Conservation (phyloP, 208 protist genomes). For the Sergeia podlipaevii region DNA sequence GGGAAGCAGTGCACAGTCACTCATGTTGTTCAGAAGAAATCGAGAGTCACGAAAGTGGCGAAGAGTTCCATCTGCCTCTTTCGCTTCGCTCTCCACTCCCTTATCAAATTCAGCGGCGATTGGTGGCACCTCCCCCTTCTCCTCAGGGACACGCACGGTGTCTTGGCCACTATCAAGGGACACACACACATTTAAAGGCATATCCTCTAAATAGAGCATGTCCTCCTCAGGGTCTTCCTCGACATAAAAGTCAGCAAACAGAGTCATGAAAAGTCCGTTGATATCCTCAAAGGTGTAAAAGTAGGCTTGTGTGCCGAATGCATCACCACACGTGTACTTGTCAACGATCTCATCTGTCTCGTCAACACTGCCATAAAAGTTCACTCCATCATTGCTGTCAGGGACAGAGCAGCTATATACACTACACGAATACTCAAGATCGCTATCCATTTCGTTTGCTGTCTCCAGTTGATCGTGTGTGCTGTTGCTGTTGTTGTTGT, state of each 20-base stretch:
- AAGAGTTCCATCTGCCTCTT: not conserved
- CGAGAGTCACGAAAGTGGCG: slow-evolving; percentile 31
- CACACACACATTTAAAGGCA: no score
- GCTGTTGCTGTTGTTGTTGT: no score
- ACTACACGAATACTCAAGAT: no score
- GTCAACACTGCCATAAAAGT: no score
- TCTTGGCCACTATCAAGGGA: no score
- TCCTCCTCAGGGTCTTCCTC: not conserved
- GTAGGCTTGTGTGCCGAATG: slow-evolving; percentile 11
- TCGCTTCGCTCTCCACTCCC: not conserved
- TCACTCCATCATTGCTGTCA: no score
- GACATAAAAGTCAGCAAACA: slow-evolving; percentile 11
- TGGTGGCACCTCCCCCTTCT: no score
- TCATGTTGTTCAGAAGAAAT: slow-evolving; percentile 35
- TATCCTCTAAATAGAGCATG: not conserved
- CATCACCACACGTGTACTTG: no score
- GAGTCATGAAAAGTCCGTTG: slow-evolving; percentile 13
- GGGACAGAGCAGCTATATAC: no score
- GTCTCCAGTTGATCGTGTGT: no score
- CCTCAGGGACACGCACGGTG: no score
- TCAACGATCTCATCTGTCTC: not conserved
- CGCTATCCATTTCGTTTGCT: no score
- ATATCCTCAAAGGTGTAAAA: slow-evolving; percentile 21
- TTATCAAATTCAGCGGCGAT: not conserved
- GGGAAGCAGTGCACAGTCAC: slow-evolving; percentile 32